Evolutionary conservation across 805 yeast genomes (phyloP), one percentile per base, ranked within the genome.

Genomic region (Blastobotrys parvus): DNA sequence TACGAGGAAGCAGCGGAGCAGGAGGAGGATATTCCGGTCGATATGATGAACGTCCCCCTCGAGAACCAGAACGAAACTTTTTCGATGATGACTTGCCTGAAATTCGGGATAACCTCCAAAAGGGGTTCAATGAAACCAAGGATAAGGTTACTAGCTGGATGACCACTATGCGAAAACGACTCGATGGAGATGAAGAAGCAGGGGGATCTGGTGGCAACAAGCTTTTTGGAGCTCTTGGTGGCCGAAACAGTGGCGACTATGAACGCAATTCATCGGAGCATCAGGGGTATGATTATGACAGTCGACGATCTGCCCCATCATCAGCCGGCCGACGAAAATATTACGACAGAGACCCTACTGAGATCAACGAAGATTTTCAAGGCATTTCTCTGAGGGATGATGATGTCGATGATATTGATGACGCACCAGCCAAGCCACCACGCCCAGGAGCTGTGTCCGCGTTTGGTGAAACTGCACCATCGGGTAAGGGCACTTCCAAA

Each of bases 61-160:
- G 42, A 31, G 48, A 54, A 20, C 50, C 51, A 17, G 58, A 55
- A 39, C 51, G 59, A 27, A 53, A 57, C 16, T 63, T 62, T 42
- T 51, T 62, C 32, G 65, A 63, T 42, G 66, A 62, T 36, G 67
- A 63, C 35, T 45, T 64, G 44, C 67, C 67, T 43, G 82, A 77
- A 52, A 66, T 84, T 52, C 78, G 75, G 56, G 82, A 81, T 44
- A 74, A 78, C 41, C 72, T 89, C 42, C 69, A 75, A 35, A 80
- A 80, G 56, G 87, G 90, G 17, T 70, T 88, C 37, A 88, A 82
- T 54, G 95, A 86, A 54, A 87, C 95, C 1, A 77, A 80, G 44
- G 69, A 74, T 38, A 80, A 82, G 43, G 76, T 88, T 45, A 80
- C 82, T 48, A 74, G 78, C 13, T 88, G 95, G 95, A 77, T 85